Base-by-base conservation (phyloP, 106 monocot genomes). In the Dendrobium officinale region DNA sequence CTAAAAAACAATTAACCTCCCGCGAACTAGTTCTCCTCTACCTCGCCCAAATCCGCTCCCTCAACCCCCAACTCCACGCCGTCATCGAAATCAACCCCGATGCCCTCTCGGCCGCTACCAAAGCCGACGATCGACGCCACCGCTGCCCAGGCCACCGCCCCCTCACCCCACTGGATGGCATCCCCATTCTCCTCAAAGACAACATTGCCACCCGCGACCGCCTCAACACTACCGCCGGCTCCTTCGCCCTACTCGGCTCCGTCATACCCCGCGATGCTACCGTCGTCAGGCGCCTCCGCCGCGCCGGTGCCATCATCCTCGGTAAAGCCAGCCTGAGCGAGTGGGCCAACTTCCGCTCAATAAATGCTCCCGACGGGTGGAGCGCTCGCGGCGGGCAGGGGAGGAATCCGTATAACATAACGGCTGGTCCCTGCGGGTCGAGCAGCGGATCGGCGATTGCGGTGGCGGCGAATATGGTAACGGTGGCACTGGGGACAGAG, bases 371-470 rank as follows among this genome's bases (percentile, higher is more conserved):
- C 19, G 74, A 24, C 40, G 95, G 92, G 0, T 95, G 95, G 95
- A 77, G 88, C 82, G 87, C 90, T 0, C 92, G 92, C n/a, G 77
- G 84, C 6, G 92, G 95, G 4, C 95, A 92, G 78, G 90, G 88
- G 19, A 79, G 55, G 92, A 95, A 95, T 70, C 91, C 95, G 0
- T 95, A 95, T 9, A 67, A 70, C 72, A 61, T 82, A 20, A 80
- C 87, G 9, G 88, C 78, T 0, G 79, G 78, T 4, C 86, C 95
- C 0, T 95, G 91, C 77, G 89, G 91, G 15, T 95, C 95, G 19
- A 95, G 92, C 87, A 95, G 86, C 55, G 95, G 95, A 0, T 86
- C 95, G 1, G 89, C 95, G 37, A 95, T 95, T 17, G 85, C 90
- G 1, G 91, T 75, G 33, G 94, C 94, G 18, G 88, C 91, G 33